Evolutionary conservation across 2,329 filamentous ascomycete species (phyloP).

Genomic region (Penicillium sp.): DNA sequence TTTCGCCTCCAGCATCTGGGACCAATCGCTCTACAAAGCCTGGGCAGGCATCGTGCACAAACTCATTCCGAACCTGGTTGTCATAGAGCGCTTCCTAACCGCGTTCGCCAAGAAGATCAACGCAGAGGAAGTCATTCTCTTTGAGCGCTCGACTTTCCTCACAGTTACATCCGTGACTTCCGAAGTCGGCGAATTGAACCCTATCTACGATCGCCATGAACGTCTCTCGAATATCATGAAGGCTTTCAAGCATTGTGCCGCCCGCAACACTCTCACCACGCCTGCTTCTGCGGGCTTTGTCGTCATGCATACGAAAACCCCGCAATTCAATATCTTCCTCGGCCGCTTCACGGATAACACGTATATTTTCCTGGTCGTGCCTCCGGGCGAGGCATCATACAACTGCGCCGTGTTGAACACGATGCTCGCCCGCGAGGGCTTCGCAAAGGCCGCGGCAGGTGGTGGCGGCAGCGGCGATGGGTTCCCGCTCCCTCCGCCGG

Average conservation of each 20-base stretch:
- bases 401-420: slow-evolving; percentile 91
- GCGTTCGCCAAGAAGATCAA: slow-evolving; percentile 83
- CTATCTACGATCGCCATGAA: slow-evolving; percentile 90
- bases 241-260: slow-evolving; percentile 85
- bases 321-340: slow-evolving; percentile 88
- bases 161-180: slow-evolving; percentile 92
- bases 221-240: slow-evolving; percentile 97
- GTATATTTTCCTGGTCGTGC: slow-evolving; percentile 88
- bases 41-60: slow-evolving; percentile 99
- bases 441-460: slow-evolving; percentile 63
- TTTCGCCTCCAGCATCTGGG: slow-evolving; percentile 97
- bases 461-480: slow-evolving; percentile 43
- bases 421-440: slow-evolving; percentile 79
- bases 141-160: slow-evolving; percentile 93
- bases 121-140: slow-evolving; percentile 90
- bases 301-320: slow-evolving; percentile 53
- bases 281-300: slow-evolving; percentile 46
- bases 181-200: slow-evolving; percentile 73
- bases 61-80: slow-evolving; percentile 86
- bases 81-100: slow-evolving; percentile 83
- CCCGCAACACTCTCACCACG: slow-evolving; percentile 48
- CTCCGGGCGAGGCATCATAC: slow-evolving; percentile 87
- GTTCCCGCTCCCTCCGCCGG: slow-evolving; percentile 41
- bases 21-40: slow-evolving; percentile 95
- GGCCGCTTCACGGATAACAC: slow-evolving; percentile 97